Evolutionary conservation across 768 basidiomycete genomes (phyloP).

Genomic region (Serpula lacrymans): DNA sequence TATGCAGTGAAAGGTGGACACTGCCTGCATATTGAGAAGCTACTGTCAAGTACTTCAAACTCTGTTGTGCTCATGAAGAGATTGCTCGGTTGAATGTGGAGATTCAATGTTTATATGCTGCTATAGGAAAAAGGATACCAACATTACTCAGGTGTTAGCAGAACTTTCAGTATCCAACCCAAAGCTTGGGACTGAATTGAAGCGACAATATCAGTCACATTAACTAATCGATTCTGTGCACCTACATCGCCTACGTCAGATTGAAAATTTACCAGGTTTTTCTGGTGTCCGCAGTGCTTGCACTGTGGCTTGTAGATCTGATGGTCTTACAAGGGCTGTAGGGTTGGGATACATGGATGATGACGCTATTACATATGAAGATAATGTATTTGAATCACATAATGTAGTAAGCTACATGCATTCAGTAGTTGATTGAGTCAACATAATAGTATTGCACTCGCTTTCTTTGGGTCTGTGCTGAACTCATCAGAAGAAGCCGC

Average conservation of each 20-base stretch:
- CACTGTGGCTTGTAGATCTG: too few relatives aligned
- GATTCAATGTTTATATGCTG: constrained; percentile 13
- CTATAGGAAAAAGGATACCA: too few relatives aligned
- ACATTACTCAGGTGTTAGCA: background rate
- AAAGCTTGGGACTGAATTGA: constrained; percentile 2
- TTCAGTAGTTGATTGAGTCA: too few relatives aligned
- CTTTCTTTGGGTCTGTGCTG: too few relatives aligned
- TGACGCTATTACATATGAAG: too few relatives aligned
- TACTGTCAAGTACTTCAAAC: constrained; percentile 14
- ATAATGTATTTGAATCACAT: too few relatives aligned
- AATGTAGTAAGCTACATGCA: too few relatives aligned
- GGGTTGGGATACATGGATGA: too few relatives aligned
- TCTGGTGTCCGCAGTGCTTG: background rate
- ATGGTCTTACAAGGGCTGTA: too few relatives aligned
- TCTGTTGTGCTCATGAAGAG: constrained; percentile 21
- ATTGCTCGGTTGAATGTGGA: constrained; percentile 21
- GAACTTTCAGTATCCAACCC: background rate
- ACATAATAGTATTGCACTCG: too few relatives aligned
- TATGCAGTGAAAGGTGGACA: constrained; percentile 19
- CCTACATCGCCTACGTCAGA: constrained; percentile 5
- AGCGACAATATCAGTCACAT: background rate
- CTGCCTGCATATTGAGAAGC: constrained; percentile 13
- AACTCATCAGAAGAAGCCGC: too few relatives aligned
- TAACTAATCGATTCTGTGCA: constrained; percentile 5
- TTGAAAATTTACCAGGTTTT: background rate